phyloP scores from a whole-genome alignment of 257 asterid species.

The Penstemon barbatus region DNA sequence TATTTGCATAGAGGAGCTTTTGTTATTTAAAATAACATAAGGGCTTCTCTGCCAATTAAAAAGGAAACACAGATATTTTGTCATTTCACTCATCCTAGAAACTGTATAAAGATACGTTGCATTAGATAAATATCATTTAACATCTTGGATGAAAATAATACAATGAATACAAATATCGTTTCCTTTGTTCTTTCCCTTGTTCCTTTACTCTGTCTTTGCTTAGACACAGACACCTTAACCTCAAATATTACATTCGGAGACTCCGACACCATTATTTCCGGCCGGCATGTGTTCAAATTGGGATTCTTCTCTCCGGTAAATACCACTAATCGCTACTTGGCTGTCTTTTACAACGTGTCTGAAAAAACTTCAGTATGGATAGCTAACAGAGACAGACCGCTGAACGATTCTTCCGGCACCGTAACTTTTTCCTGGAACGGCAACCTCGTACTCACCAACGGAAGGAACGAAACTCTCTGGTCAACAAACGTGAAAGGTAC shows the following conservation, averaged over 20 bases:
- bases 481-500: constrained; percentile 30
- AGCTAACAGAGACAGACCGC: constrained; percentile 42
- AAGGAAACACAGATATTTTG: too few species aligned
- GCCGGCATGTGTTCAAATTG: constrained; percentile 13
- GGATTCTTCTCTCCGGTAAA: constrained; percentile 33
- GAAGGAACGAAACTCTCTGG: constrained; percentile 38
- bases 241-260: constrained; percentile 19
- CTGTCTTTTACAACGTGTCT: constrained; percentile 37
- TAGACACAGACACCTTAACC: constrained; percentile 30
- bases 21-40: too few species aligned
- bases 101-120: too few species aligned
- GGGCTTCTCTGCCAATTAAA: too few species aligned
- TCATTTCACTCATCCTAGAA: too few species aligned
- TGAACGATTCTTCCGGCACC: constrained; percentile 31
- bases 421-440: constrained; percentile 26
- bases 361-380: constrained; percentile 38
- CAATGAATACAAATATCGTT: background rate
- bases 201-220: constrained; percentile 13
- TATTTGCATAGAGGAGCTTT: too few species aligned
- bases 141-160: too few species aligned
- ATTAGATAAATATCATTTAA: too few species aligned
- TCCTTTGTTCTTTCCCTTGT: background rate
- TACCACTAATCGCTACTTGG: constrained; percentile 38
- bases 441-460: constrained; percentile 32
- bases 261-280: constrained; percentile 23